A percentile compares a stretch with the other conserved stretches of the same genome.
Conservation (phyloP, 345 rosid genomes). For the Gossypium ekmanianum region DNA sequence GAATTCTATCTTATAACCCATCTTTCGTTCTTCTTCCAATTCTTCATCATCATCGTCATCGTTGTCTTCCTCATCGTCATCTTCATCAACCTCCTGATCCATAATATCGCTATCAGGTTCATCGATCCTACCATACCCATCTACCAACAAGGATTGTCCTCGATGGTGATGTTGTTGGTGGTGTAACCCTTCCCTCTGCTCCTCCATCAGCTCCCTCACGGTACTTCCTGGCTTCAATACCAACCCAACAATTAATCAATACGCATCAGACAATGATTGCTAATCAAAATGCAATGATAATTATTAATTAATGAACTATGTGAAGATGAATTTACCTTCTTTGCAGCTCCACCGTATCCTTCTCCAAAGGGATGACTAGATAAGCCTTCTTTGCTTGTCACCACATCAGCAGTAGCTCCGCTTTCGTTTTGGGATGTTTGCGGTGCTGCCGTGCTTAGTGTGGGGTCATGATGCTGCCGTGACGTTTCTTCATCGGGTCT, state of each 20-base stretch:
- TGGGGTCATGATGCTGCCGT: conserved; percentile 16
- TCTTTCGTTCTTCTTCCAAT: conserved; percentile 43
- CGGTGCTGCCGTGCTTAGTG: conserved; percentile 5
- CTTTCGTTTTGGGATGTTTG: conserved; percentile 21
- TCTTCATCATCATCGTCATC: conserved; percentile 35
- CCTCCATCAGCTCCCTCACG: conserved; percentile 55
- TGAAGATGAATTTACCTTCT: conserved; percentile 39
- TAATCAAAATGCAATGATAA: neutral
- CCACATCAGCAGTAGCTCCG: conserved; percentile 15
- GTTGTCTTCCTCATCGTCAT: conserved; percentile 17
- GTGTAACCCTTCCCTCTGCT: conserved; percentile 23
- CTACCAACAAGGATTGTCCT: conserved; percentile 32
- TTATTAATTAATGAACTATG: neutral
- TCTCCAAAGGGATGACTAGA: conserved; percentile 28
- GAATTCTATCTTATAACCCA: conserved; percentile 53
- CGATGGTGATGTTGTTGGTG: conserved; percentile 21
- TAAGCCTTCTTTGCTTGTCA: conserved; percentile 20
- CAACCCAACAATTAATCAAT: conserved; percentile 43
- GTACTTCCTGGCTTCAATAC: conserved; percentile 81
- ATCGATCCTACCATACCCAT: conserved; percentile 44
- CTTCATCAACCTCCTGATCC: conserved; percentile 26
- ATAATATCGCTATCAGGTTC: conserved; percentile 36
- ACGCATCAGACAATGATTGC: conserved; percentile 9
- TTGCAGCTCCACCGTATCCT: conserved; percentile 33
- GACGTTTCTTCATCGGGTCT: conserved; percentile 18